Conservation (phyloP, 108 stramenopile genomes). For the Discostella stelligeroides region DNA sequence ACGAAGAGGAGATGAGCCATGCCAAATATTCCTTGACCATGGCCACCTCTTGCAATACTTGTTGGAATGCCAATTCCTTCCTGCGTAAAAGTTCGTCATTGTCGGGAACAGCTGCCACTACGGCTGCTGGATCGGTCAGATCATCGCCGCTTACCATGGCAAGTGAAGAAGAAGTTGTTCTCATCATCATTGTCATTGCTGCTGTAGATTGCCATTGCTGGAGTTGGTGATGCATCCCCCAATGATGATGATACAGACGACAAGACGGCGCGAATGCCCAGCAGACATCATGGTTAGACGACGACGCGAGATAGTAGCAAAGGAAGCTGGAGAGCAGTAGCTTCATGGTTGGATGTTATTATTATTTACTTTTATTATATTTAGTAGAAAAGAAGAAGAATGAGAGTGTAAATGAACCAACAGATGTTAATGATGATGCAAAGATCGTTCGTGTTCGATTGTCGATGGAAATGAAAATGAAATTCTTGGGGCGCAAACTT, state of each 20-base stretch:
- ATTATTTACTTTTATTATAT: no score
- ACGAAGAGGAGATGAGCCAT: no score
- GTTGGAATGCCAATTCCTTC: background rate
- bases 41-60: slow-evolving; percentile 2
- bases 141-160: background rate
- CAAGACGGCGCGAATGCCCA: background rate
- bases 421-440: no score
- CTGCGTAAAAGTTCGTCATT: background rate
- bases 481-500: no score
- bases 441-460: no score
- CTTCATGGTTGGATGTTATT: slow-evolving; percentile 1
- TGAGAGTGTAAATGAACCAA: no score
- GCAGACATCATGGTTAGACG: background rate
- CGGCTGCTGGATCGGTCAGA: background rate
- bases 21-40: slow-evolving; percentile 3
- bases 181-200: no score
- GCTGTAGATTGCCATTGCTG: background rate
- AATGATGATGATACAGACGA: background rate
- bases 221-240: background rate
- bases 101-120: background rate
- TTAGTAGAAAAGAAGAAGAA: no score
- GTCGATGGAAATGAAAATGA: no score
- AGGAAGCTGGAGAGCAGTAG: background rate
- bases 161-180: no score
- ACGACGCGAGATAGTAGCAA: background rate